Evolutionary conservation across 192 early-diverging fungal species (phyloP).

Genomic region (Entomortierella parvispora): DNA sequence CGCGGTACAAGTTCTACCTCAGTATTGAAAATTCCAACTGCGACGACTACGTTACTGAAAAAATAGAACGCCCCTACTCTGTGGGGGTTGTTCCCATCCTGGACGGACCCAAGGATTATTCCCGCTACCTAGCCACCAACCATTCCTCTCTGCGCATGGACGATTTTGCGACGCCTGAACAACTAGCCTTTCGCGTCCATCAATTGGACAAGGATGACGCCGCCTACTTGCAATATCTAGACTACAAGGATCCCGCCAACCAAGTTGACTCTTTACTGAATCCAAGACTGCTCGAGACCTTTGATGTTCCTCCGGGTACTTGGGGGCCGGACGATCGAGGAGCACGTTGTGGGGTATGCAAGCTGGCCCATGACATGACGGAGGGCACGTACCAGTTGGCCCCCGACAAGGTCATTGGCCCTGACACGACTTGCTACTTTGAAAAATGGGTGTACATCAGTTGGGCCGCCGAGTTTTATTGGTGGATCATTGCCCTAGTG

Average conservation of each 20-base stretch:
- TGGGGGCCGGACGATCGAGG: slow-evolving; percentile 23
- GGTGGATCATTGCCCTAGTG: slow-evolving; percentile 11
- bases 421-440: slow-evolving; percentile 22
- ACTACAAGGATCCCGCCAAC: slow-evolving; percentile 12
- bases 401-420: slow-evolving; percentile 5
- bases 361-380: slow-evolving; percentile 16
- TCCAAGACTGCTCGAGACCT: slow-evolving; percentile 20
- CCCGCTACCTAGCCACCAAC: slow-evolving; percentile 28
- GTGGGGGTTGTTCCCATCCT: slow-evolving; percentile 38
- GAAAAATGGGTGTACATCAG: slow-evolving; percentile 11
- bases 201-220: slow-evolving; percentile 13
- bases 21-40: slow-evolving; percentile 47
- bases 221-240: slow-evolving; percentile 15
- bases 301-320: not conserved
- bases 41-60: slow-evolving; percentile 48
- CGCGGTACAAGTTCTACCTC: slow-evolving; percentile 46
- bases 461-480: slow-evolving; percentile 16
- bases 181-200: slow-evolving; percentile 16
- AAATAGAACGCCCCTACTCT: slow-evolving; percentile 24
- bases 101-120: slow-evolving; percentile 46
- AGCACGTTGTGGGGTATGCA: slow-evolving; percentile 18
- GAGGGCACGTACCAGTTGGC: slow-evolving; percentile 1
- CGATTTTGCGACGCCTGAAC: slow-evolving; percentile 26
- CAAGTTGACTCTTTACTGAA: slow-evolving; percentile 9
- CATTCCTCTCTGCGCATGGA: slow-evolving; percentile 32